A percentile compares a stretch with the other conserved stretches of the same genome.
Conservation (phyloP, 768 basidiomycete species). For the Agaricus bisporus region DNA sequence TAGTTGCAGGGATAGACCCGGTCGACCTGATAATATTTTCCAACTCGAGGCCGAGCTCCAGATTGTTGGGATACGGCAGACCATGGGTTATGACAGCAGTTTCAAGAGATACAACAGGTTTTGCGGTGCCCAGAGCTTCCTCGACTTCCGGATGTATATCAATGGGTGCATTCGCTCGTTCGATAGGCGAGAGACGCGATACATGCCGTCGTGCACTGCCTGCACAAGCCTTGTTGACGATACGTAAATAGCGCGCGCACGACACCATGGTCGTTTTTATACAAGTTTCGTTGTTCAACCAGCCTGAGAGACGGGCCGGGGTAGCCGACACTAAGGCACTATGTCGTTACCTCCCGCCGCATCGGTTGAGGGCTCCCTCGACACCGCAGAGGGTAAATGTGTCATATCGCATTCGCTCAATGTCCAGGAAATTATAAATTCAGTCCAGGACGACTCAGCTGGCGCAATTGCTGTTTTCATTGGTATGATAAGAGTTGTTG, state of each 20-base stretch:
- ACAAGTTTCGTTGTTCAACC: neutral
- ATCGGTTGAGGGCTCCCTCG: slow-evolving; percentile 37
- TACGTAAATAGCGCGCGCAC: neutral
- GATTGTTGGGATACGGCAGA: slow-evolving; percentile 75
- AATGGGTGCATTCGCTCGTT: slow-evolving; percentile 30
- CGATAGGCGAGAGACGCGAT: slow-evolving; percentile 10
- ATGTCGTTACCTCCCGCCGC: slow-evolving; percentile 18
- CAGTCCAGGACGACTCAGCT: slow-evolving; percentile 56
- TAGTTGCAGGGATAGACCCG: slow-evolving; percentile 85
- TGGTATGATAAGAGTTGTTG: slow-evolving; percentile 28
- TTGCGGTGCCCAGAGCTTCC: slow-evolving; percentile 60
- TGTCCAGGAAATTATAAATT: slow-evolving; percentile 48
- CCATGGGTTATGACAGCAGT: slow-evolving; percentile 92
- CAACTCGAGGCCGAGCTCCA: slow-evolving; percentile 63
- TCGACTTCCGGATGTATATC: slow-evolving; percentile 82
- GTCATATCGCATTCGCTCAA: slow-evolving; percentile 61
- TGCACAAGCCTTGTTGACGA: neutral
- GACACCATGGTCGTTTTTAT: neutral
- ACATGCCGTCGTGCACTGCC: neutral
- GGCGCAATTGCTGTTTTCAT: slow-evolving; percentile 77
- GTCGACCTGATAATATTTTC: slow-evolving; percentile 68
- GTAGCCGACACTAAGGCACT: neutral
- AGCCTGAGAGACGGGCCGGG: slow-evolving; percentile 4
- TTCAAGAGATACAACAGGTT: slow-evolving; percentile 86
- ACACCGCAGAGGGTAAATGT: slow-evolving; percentile 43